Evolutionary conservation across 495 filamentous ascomycete species (phyloP), one percentile per base, ranked within the genome.

Genomic region (Lasiosphaeriaceae sp.): DNA sequence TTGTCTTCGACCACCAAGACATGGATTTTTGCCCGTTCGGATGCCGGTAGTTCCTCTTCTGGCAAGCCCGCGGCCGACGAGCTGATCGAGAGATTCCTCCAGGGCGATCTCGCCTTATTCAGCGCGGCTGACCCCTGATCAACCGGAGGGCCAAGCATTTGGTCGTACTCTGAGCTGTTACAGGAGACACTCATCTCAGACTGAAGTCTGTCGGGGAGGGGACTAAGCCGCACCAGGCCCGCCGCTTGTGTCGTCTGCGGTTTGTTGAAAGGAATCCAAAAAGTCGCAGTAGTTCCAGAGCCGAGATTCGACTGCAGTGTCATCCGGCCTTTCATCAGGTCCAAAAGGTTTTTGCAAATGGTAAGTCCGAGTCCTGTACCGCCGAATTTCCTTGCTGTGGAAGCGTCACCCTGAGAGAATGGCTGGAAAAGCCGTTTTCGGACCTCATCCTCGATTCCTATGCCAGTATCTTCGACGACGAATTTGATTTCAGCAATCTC

Each of bases 1-100:
- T 92, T 92, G 70, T 93, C 89, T 67, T 94, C 90, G 3, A 90
- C 90, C 2, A 93, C 78, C n/a, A 90, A 68, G 24, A 90, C 69
- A 48, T 86, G 78, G 35, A 81, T 75, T 22, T 77, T 80, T 53
- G 75, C 71, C 24, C 87, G 74, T 48, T 83, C 80, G 5, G 67
- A 62, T 17, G 62, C 54, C 3, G 74, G 61, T 0, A 79, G 64
- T 12, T 80, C 77, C 0, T 74, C 61, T 19, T 73, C 69, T 1
- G 66, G 63, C 17, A 44, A 46, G 1, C 57, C 56, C 2, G 59
- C 60, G 1, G 68, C 52, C 21, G 69, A 51, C 6, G 64, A 53
- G 52, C 65, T 74, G 22, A 65, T 55, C 3, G 73, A 69, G 21
- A 66, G 65, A 26, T 68, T 60, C 49, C 68, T 66, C 56, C 63